Conservation (phyloP, 2,329 filamentous ascomycete species). For the Penicillium fuscoglaucum region DNA sequence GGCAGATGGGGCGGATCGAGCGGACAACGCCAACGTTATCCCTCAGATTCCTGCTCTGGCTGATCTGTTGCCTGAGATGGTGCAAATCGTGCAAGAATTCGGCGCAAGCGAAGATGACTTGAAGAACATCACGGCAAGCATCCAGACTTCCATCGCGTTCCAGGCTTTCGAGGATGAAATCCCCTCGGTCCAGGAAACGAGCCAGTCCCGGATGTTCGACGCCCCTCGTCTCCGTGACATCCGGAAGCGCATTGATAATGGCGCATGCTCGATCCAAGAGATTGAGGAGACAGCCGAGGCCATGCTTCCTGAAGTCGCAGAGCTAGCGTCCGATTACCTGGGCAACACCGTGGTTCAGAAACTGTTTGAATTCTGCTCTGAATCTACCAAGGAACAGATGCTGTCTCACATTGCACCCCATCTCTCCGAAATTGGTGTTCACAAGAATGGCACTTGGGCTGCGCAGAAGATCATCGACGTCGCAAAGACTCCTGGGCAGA, state of each 20-base stretch:
- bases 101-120: conserved; percentile 80
- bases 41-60: conserved; percentile 67
- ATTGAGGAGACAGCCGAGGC: conserved; percentile 89
- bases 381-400: conserved; percentile 88
- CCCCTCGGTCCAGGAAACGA: conserved; percentile 82
- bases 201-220: conserved; percentile 85
- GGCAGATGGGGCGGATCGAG: conserved; percentile 32
- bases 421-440: conserved; percentile 91
- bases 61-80: conserved; percentile 79
- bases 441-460: conserved; percentile 99
- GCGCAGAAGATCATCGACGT: conserved; percentile 99
- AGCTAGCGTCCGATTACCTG: conserved; percentile 91
- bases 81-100: conserved; percentile 83
- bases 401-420: conserved; percentile 83
- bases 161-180: conserved; percentile 77
- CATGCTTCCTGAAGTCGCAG: conserved; percentile 96
- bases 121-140: conserved; percentile 67
- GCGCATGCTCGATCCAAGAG: conserved; percentile 78
- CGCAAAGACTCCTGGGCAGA: conserved; percentile 79
- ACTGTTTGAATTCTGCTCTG: conserved; percentile 93
- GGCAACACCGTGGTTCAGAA: conserved; percentile 99
- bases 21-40: conserved; percentile 38
- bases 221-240: conserved; percentile 94
- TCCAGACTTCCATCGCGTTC: conserved; percentile 76
- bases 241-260: conserved; percentile 95